Evolutionary conservation across 2,329 filamentous ascomycete genomes (phyloP), one percentile per base, ranked within the genome.

Genomic region (Plenodomus lindquistii): DNA sequence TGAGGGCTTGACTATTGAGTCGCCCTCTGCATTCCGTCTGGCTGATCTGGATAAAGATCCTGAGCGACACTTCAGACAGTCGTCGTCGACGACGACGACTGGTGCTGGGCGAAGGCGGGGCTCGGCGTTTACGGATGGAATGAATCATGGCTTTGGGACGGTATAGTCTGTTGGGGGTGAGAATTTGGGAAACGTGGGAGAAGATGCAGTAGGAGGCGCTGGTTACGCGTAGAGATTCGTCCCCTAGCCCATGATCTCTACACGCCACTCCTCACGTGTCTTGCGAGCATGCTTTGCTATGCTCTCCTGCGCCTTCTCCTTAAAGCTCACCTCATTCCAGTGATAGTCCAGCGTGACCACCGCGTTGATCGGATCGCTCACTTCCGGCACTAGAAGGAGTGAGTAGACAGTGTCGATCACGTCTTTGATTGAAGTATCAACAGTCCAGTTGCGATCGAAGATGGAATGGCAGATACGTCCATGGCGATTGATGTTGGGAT

Each of bases 401-500:
- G 66, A 65, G 45, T 70, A 72, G 18, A 73, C 50, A 2, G 62
- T 69, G 40, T 72, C 65, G 24, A 73, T 61, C 2, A 74, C 37
- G 11, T 62, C 63, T 15, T 61, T 61, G 50, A 63, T 66, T 21
- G 49, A 64, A 3, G 64, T 71, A 40, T 73, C 67, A 2, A 61
- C 60, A 2, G 67, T 71, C 70, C 70, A 73, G 54, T 74, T 70
- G 9, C 70, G 63, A 34, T 62, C 60, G 20, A 72, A 57, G 27
- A 71, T 63, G 21, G 54, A 54, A 50, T 73, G 72, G 54, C 70
- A 74, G 50, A 75, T 69, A 15, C 63, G 56, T 7, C 70, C 70
- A 31, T 73, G 69, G 31, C 64, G 60, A 31, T 69, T 72, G 50
- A 73, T 67, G 48, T 75, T 74, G 10, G 72, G 70, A 39, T 75